Evolutionary conservation across 2,329 filamentous ascomycete genomes (phyloP).

Genomic region (Diaporthe velutina): DNA sequence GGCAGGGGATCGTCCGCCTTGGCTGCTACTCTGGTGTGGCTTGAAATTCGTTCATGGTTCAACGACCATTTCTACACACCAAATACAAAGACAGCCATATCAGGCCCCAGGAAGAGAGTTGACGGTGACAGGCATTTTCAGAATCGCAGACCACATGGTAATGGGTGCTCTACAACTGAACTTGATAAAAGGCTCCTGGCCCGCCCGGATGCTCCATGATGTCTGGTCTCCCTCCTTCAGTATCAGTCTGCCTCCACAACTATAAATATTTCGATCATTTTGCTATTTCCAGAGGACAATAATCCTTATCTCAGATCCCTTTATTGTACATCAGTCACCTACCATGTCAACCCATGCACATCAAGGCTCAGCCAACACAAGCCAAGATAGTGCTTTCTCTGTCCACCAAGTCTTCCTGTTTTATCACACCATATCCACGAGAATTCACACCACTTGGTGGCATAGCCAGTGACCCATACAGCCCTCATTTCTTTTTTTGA

Average conservation of each 20-base stretch:
- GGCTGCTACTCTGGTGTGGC: too few relatives aligned
- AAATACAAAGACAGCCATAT: too few relatives aligned
- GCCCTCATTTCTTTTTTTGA: too few relatives aligned
- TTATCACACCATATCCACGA: too few relatives aligned
- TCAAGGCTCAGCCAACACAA: neutral
- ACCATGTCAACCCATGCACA: neutral
- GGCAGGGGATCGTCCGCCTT: too few relatives aligned
- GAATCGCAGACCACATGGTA: neutral
- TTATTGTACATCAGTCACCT: neutral
- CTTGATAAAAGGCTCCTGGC: neutral
- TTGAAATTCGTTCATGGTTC: too few relatives aligned
- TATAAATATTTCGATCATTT: too few relatives aligned
- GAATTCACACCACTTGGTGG: too few relatives aligned
- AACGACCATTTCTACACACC: too few relatives aligned
- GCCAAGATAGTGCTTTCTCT: neutral
- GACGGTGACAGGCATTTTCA: neutral
- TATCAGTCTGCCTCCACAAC: neutral
- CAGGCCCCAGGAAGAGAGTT: neutral
- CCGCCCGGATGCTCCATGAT: neutral
- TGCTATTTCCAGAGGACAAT: too few relatives aligned
- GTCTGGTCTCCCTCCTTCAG: neutral
- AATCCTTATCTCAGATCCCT: too few relatives aligned
- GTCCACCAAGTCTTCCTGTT: neutral
- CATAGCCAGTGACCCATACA: accelerated
- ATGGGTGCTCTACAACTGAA: neutral